phyloP scores from a whole-genome alignment of 2,329 filamentous ascomycete genomes.

The Colletotrichum sublineola region DNA sequence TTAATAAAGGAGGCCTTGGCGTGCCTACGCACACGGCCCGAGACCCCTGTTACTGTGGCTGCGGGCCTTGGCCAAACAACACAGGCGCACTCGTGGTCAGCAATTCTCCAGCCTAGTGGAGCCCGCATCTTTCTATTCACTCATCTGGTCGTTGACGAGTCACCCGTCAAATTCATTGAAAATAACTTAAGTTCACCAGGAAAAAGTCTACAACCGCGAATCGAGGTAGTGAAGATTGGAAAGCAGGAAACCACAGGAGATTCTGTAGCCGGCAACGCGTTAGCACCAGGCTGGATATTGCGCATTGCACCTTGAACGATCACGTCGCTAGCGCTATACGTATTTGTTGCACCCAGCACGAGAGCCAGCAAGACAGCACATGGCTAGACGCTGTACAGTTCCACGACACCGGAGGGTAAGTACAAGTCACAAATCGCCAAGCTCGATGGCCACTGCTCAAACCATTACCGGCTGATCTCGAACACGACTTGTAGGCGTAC shows the following conservation, averaged over 20 bases:
- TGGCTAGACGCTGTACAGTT: slow-evolving; percentile 15
- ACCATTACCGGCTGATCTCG: not conserved
- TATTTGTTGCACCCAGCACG: not conserved
- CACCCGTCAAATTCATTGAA: not conserved
- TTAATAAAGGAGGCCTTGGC: not conserved
- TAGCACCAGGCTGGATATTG: too few relatives aligned
- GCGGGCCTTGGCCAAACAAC: not conserved
- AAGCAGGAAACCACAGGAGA: too few relatives aligned
- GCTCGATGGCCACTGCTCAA: not conserved
- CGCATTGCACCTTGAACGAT: not conserved
- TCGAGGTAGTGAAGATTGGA: not conserved
- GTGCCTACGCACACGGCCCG: not conserved
- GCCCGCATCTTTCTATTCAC: not conserved
- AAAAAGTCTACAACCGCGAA: not conserved
- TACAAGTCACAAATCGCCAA: too few relatives aligned
- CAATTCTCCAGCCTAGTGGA: not conserved
- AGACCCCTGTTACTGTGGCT: not conserved
- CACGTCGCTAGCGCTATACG: not conserved
- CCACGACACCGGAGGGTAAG: slow-evolving; percentile 19
- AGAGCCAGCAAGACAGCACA: not conserved
- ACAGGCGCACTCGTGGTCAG: too few relatives aligned
- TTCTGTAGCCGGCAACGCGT: too few relatives aligned
- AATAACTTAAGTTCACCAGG: too few relatives aligned
- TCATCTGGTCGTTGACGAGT: not conserved
- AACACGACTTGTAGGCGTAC: not conserved